A percentile compares a stretch with the other conserved stretches of the same genome.
Evolutionary conservation across 1,284 basidiomycete species (phyloP).

Genomic region (Boletus sp.): DNA sequence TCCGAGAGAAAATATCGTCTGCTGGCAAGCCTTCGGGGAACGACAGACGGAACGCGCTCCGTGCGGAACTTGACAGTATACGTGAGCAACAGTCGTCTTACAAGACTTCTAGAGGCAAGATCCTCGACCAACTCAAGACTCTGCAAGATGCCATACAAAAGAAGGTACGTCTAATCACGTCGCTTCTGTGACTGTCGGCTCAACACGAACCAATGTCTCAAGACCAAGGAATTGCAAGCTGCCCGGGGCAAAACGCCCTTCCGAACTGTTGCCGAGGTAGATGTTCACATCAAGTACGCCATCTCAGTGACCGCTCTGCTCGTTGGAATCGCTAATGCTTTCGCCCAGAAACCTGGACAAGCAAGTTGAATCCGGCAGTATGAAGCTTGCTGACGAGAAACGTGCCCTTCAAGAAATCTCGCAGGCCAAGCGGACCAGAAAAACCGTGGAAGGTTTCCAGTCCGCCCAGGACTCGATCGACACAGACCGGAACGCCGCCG

Average conservation of each 20-base stretch:
- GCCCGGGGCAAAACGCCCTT: constrained; percentile 80
- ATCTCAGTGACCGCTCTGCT: neutral
- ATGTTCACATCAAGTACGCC: constrained; percentile 78
- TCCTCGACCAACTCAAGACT: constrained; percentile 79
- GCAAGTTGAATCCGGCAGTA: constrained; percentile 86
- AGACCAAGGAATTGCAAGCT: constrained; percentile 89
- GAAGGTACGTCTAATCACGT: constrained; percentile 56
- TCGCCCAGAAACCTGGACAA: constrained; percentile 70
- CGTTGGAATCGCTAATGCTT: constrained; percentile 6
- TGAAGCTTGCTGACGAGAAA: constrained; percentile 97
- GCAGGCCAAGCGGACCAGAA: constrained; percentile 65
- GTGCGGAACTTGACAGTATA: constrained; percentile 79
- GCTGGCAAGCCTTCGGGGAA: constrained; percentile 60
- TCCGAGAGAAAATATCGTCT: constrained; percentile 76
- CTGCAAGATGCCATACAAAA: constrained; percentile 80
- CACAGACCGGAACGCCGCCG: constrained; percentile 68
- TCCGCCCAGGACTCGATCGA: constrained; percentile 79
- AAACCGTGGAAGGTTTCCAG: constrained; percentile 76
- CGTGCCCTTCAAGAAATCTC: constrained; percentile 88
- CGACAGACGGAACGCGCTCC: constrained; percentile 72
- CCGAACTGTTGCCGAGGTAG: constrained; percentile 86
- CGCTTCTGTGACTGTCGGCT: neutral
- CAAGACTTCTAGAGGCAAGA: constrained; percentile 75
- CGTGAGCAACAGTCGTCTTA: constrained; percentile 77
- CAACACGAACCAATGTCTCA: constrained; percentile 11